A percentile compares a stretch with the other conserved stretches of the same genome.
Evolutionary conservation across 768 basidiomycete species (phyloP).

Genomic region (Panellus pusillus): DNA sequence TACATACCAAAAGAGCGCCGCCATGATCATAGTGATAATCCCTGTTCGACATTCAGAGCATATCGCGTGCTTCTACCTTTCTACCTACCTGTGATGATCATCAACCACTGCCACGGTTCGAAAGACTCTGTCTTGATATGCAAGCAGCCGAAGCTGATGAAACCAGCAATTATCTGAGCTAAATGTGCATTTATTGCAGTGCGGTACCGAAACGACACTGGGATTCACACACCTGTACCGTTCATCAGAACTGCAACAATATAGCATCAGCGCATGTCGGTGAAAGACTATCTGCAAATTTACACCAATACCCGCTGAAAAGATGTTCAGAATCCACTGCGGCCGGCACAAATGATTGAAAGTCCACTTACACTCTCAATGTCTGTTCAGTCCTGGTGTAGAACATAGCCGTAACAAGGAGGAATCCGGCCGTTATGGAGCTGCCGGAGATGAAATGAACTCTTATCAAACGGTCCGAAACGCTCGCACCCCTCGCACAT

Average conservation of each 20-base stretch:
- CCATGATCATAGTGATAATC: conserved; percentile 50
- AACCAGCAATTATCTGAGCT: conserved; percentile 72
- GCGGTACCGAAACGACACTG: not conserved
- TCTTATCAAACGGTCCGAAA: too few relatives aligned
- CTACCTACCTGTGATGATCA: too few relatives aligned
- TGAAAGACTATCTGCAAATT: conserved; percentile 26
- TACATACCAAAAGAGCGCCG: conserved; percentile 56
- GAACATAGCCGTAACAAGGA: conserved; percentile 79
- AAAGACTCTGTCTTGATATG: conserved; percentile 58
- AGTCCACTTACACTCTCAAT: conserved; percentile 42
- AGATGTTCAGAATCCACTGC: not conserved
- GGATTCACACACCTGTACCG: conserved; percentile 43
- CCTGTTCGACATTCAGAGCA: too few relatives aligned
- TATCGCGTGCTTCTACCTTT: too few relatives aligned
- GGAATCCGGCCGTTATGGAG: conserved; percentile 68
- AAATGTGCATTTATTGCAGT: not conserved
- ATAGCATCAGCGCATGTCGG: not conserved
- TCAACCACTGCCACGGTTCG: conserved; percentile 79
- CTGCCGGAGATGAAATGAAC: conserved; percentile 7
- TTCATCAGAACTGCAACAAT: conserved; percentile 69
- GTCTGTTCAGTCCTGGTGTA: conserved; percentile 75
- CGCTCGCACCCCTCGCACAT: conserved; percentile 54
- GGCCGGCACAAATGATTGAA: not conserved
- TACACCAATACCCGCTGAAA: conserved; percentile 67
- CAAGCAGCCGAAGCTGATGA: conserved; percentile 63